Conservation (phyloP, 768 basidiomycete species). For the Hortiboletus campestris region DNA sequence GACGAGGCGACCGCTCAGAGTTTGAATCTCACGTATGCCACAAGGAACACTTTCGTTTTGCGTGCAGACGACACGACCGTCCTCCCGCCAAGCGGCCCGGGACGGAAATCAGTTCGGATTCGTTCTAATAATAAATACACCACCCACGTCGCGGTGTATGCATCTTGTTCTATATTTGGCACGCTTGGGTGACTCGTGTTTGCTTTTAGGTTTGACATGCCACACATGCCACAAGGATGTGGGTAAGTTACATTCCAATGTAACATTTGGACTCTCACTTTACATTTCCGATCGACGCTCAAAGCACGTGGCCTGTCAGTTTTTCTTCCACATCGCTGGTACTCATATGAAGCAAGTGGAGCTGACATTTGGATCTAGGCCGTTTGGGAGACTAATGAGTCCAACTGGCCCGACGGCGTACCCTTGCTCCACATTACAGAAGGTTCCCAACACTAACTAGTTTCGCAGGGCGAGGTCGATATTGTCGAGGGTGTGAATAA, state of each 20-base stretch:
- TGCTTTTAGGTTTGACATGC: constrained; percentile 30
- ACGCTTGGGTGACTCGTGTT: not conserved
- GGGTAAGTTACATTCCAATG: constrained; percentile 20
- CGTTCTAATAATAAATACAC: constrained; percentile 30
- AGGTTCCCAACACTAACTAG: not conserved
- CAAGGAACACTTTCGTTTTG: constrained; percentile 31
- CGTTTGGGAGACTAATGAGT: constrained; percentile 26
- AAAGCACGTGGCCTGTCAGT: constrained; percentile 38
- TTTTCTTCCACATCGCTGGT: not conserved
- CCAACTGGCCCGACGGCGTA: constrained; percentile 29
- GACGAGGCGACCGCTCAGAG: constrained; percentile 25
- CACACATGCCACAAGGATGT: constrained; percentile 38
- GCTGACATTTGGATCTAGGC: constrained; percentile 20
- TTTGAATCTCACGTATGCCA: constrained; percentile 29
- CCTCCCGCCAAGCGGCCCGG: constrained; percentile 28
- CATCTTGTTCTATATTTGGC: not conserved
- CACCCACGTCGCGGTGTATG: constrained; percentile 35
- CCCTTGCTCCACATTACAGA: not conserved
- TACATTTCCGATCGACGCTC: not conserved
- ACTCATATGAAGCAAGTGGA: constrained; percentile 5
- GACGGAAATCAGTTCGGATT: constrained; percentile 39
- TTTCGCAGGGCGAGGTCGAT: constrained; percentile 29
- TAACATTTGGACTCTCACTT: not conserved
- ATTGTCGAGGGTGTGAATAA: constrained; percentile 49
- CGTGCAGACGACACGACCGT: constrained; percentile 37